phyloP scores from a whole-genome alignment of 163 green algal genomes.

The Chlorella variabilis region DNA sequence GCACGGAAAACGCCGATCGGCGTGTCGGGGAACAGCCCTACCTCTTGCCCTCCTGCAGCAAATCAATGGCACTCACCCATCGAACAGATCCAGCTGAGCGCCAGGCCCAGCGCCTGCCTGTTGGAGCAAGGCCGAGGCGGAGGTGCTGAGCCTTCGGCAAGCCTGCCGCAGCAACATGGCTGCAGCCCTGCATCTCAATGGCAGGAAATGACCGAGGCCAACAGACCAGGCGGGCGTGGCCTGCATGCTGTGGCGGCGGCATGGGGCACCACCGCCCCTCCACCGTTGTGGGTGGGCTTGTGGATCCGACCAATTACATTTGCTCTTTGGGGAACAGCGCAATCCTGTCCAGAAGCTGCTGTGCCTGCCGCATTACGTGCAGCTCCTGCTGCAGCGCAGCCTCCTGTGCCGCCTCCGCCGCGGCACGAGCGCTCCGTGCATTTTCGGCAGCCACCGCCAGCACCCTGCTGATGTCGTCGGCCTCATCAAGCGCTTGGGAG shows the following conservation, averaged over 20 bases:
- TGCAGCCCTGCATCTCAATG: too few species aligned
- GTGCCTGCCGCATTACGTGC: background rate
- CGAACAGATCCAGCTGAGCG: slow-evolving; percentile 4
- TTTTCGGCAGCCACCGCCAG: slow-evolving; percentile 19
- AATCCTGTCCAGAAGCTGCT: background rate
- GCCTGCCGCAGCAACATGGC: background rate
- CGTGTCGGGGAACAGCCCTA: too few species aligned
- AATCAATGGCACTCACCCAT: slow-evolving; percentile 7
- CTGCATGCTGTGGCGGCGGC: too few species aligned
- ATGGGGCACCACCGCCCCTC: too few species aligned
- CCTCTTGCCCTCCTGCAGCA: too few species aligned
- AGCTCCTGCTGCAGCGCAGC: background rate
- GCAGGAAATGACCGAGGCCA: too few species aligned
- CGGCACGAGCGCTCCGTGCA: background rate
- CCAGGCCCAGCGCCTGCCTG: background rate
- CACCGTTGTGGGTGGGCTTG: too few species aligned
- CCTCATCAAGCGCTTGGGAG: background rate
- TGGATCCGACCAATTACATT: too few species aligned
- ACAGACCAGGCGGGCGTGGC: too few species aligned
- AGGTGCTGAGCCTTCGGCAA: background rate
- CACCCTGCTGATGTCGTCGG: slow-evolving; percentile 19
- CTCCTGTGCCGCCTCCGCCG: background rate
- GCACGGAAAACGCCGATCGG: background rate
- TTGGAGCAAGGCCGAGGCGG: background rate
- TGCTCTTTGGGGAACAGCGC: too few species aligned